Percentiles rank a stretch among this genome's conserved stretches.
Conservation (phyloP, 129 eudicot species). For the Gnaphalium uliginosum region DNA sequence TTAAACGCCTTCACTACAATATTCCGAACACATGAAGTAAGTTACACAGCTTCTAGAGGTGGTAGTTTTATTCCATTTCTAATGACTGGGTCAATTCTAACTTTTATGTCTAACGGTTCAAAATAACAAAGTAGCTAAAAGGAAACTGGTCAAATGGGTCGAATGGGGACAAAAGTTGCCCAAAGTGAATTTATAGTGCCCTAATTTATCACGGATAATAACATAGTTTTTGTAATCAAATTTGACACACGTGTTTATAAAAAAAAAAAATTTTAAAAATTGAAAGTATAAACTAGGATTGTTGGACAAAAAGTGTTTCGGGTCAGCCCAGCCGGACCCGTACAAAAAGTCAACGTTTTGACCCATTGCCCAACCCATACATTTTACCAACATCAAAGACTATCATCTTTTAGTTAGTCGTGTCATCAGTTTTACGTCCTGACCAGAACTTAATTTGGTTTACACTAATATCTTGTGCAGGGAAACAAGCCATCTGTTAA, state of each 20-base stretch:
- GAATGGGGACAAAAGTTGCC: neutral
- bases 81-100: neutral
- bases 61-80: neutral
- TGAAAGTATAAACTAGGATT: neutral
- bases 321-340: neutral
- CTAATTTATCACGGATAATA: neutral
- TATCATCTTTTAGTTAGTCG: neutral
- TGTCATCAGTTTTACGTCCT: neutral
- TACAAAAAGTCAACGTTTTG: neutral
- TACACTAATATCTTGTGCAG: constrained; percentile 39
- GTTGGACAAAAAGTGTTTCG: neutral
- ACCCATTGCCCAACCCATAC: neutral
- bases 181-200: neutral
- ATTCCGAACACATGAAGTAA: constrained; percentile 95
- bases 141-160: neutral
- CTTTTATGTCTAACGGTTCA: constrained; percentile 1
- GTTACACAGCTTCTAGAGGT: constrained; percentile 17
- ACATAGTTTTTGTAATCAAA: neutral
- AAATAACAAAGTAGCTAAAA: neutral
- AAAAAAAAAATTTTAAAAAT: neutral
- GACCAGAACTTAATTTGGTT: constrained; percentile 13
- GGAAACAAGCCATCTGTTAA: constrained; percentile 93
- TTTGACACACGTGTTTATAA: neutral
- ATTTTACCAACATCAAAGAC: neutral
- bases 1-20: constrained; percentile 88